Evolutionary conservation across 768 basidiomycete genomes (phyloP).

Genomic region (Crassisporium funariophilum): DNA sequence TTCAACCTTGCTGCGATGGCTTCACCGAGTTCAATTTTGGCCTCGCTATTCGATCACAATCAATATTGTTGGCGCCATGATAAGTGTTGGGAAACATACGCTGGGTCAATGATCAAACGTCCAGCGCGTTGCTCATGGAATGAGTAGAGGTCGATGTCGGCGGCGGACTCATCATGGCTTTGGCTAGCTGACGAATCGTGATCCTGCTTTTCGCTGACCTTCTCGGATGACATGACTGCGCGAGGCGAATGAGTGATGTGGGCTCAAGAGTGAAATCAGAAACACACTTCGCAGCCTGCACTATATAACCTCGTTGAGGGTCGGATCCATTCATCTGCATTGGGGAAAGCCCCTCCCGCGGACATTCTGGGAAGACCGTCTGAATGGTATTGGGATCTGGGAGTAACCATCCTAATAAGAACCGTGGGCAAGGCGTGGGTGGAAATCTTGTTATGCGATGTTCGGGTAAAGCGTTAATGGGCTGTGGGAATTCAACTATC

Average conservation of each 20-base stretch:
- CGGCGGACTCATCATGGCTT: conserved; percentile 7
- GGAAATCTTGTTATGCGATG: conserved; percentile 4
- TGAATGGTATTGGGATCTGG: conserved; percentile 2
- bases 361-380: conserved; percentile 1
- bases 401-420: conserved; percentile 9
- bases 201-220: conserved; percentile 18
- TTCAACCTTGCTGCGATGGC: conserved; percentile 56
- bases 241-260: conserved; percentile 7
- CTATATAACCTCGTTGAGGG: conserved; percentile 9
- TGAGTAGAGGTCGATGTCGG: not conserved
- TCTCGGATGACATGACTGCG: conserved; percentile 18
- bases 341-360: conserved; percentile 10
- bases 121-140: not conserved
- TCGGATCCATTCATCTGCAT: conserved; percentile 4
- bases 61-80: not conserved
- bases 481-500: conserved; percentile 1
- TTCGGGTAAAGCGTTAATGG: too few relatives aligned
- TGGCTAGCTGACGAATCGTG: conserved; percentile 10
- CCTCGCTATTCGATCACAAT: conserved; percentile 52
- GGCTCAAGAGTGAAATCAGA: conserved; percentile 7
- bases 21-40: conserved; percentile 61
- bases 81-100: not conserved
- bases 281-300: not conserved
- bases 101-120: not conserved
- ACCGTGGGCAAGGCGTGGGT: conserved; percentile 5